These are phyloP conservation scores for Vigna trinervia DNA, from an alignment of 306 rosid genomes.

Conservation along the genomic window DNA sequence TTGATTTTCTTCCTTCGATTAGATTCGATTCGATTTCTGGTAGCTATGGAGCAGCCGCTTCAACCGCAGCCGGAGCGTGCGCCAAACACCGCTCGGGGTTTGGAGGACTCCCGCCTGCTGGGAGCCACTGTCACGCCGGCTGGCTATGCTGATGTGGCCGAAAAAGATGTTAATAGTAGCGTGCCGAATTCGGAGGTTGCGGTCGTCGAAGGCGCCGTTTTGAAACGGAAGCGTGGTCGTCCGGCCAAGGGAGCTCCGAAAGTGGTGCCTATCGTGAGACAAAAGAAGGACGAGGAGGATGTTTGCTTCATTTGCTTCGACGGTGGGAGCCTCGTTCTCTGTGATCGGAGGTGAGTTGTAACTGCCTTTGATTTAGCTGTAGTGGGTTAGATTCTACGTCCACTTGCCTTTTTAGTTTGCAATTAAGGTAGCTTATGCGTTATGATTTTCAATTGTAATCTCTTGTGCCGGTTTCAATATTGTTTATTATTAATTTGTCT, in stretches of 20 bases:
- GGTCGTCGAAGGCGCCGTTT: slow-evolving; percentile 44
- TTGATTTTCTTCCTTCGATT: slow-evolving; percentile 31
- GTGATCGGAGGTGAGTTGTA: slow-evolving; percentile 94
- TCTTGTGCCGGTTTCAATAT: slow-evolving; percentile 3
- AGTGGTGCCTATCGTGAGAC: slow-evolving; percentile 51
- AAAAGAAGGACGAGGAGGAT: slow-evolving; percentile 77
- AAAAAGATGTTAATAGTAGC: slow-evolving; percentile 6
- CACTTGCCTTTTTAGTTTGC: slow-evolving; percentile 34
- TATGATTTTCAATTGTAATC: slow-evolving; percentile 19
- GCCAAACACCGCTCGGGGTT: background rate
- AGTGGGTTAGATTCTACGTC: slow-evolving; percentile 3
- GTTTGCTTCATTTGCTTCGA: slow-evolving; percentile 98
- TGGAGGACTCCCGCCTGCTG: slow-evolving; percentile 48
- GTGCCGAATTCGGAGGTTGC: slow-evolving; percentile 38
- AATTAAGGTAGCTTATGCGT: slow-evolving; percentile 32
- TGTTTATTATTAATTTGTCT: background rate
- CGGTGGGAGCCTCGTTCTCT: slow-evolving; percentile 96
- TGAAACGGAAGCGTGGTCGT: slow-evolving; percentile 77
- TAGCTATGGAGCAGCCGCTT: slow-evolving; percentile 43
- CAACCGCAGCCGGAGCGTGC: slow-evolving; percentile 7
- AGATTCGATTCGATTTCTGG: slow-evolving; percentile 26
- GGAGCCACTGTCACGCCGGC: slow-evolving; percentile 37
- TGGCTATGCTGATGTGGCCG: slow-evolving; percentile 39
- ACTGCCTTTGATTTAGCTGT: slow-evolving; percentile 6
- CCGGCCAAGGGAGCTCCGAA: slow-evolving; percentile 65